phyloP scores from a whole-genome alignment of 2,329 filamentous ascomycete species.

The Aspergillus bombycis region DNA sequence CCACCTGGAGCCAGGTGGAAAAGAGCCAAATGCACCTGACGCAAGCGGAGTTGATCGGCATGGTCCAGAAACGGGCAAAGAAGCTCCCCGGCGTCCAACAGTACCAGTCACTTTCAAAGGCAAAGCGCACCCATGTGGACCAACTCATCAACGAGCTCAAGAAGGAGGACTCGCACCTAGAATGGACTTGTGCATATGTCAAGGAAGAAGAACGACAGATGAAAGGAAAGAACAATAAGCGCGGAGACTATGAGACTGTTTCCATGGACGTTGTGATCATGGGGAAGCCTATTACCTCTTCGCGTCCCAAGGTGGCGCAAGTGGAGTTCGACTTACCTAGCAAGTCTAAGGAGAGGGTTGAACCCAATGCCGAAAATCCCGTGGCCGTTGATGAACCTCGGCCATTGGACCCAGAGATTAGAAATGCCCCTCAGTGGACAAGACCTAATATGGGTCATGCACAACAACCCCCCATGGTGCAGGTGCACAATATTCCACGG shows the following conservation, averaged over 20 bases:
- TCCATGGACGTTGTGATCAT: slow-evolving; percentile 40
- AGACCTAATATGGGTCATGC: slow-evolving; percentile 7
- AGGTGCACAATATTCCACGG: slow-evolving; percentile 1
- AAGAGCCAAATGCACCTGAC: slow-evolving; percentile 34
- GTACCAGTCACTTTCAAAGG: slow-evolving; percentile 32
- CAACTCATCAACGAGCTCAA: slow-evolving; percentile 38
- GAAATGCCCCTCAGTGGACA: neutral
- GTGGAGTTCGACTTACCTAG: slow-evolving; percentile 20
- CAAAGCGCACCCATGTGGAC: slow-evolving; percentile 39
- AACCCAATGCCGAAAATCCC: slow-evolving; percentile 7
- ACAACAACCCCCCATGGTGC: neutral
- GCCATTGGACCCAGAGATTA: slow-evolving; percentile 2
- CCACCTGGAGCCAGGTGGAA: slow-evolving; percentile 36
- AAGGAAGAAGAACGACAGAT: slow-evolving; percentile 32
- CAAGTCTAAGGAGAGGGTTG: slow-evolving; percentile 14
- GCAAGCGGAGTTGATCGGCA: slow-evolving; percentile 34
- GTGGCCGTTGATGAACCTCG: slow-evolving; percentile 9
- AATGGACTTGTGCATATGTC: slow-evolving; percentile 44
- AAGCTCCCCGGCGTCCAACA: slow-evolving; percentile 31
- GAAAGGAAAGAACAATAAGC: slow-evolving; percentile 31
- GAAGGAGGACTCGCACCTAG: slow-evolving; percentile 31
- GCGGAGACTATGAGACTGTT: slow-evolving; percentile 34
- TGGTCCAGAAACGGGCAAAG: slow-evolving; percentile 35
- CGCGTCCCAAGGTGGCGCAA: slow-evolving; percentile 20
- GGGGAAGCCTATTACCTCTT: slow-evolving; percentile 28